Conservation (phyloP, 495 filamentous ascomycete species). For the Choiromyces venosus region DNA sequence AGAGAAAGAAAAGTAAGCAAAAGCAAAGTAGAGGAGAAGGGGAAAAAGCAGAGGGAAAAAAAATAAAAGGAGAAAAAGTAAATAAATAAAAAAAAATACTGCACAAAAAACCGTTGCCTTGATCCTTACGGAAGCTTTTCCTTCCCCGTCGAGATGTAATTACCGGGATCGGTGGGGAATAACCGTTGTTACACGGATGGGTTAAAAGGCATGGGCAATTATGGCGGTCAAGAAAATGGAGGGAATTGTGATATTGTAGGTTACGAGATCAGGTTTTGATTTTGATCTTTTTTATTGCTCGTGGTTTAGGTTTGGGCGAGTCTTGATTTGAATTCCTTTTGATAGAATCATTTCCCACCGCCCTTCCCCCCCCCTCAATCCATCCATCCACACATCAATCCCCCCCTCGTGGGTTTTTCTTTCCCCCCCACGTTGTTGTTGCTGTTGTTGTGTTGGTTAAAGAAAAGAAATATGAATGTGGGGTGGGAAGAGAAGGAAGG, state of each 20-base stretch:
- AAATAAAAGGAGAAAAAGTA: background rate
- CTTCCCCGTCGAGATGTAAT: background rate
- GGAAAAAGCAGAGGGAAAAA: background rate
- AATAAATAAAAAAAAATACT: too few relatives aligned
- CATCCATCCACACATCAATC: background rate
- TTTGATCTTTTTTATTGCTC: background rate
- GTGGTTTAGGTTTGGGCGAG: background rate
- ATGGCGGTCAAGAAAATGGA: background rate
- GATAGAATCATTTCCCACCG: background rate
- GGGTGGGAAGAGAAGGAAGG: background rate
- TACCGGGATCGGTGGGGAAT: background rate
- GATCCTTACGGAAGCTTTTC: background rate
- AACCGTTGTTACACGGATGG: background rate
- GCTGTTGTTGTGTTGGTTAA: background rate
- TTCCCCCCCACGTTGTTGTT: background rate
- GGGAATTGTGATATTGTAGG: background rate
- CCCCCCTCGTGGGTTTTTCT: background rate
- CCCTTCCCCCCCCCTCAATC: background rate
- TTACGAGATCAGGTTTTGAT: background rate
- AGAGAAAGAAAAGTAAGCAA: background rate
- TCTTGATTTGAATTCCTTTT: background rate
- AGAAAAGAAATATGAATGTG: background rate
- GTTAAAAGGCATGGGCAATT: background rate
- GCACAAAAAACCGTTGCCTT: background rate
- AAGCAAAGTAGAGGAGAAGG: background rate